phyloP scores from a whole-genome alignment of 2,329 filamentous ascomycete species.

The Aspergillus pseudoterreus region DNA sequence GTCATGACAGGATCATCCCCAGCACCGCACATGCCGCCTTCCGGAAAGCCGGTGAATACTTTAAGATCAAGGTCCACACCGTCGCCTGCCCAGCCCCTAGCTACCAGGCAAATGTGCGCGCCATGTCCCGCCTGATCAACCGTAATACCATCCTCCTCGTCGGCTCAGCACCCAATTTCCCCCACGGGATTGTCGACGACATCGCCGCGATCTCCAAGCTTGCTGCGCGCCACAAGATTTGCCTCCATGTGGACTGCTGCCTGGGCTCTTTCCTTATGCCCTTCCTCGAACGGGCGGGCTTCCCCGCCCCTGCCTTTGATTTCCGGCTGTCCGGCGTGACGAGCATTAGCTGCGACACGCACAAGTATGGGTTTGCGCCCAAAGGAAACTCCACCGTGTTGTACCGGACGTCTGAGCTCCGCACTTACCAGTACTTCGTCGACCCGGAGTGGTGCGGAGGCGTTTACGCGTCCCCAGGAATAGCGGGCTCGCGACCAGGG shows the following conservation, averaged over 20 bases:
- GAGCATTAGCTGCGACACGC: slow-evolving; percentile 92
- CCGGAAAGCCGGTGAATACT: slow-evolving; percentile 91
- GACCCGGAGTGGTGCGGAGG: slow-evolving; percentile 92
- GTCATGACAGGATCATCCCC: slow-evolving; percentile 70
- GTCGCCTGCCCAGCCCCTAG: slow-evolving; percentile 80
- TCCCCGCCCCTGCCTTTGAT: slow-evolving; percentile 70
- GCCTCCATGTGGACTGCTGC: slow-evolving; percentile 96
- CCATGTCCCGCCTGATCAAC: slow-evolving; percentile 82
- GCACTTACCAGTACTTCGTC: slow-evolving; percentile 94
- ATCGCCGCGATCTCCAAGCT: slow-evolving; percentile 80
- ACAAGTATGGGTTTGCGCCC: slow-evolving; percentile 98
- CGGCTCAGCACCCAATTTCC: slow-evolving; percentile 94
- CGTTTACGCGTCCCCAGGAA: slow-evolving; percentile 88
- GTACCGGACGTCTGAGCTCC: slow-evolving; percentile 74
- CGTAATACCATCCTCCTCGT: slow-evolving; percentile 90
- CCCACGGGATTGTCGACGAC: slow-evolving; percentile 96
- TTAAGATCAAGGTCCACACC: slow-evolving; percentile 90
- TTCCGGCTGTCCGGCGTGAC: slow-evolving; percentile 93
- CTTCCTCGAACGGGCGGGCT: slow-evolving; percentile 88
- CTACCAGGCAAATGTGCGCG: slow-evolving; percentile 77
- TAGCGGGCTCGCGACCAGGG: slow-evolving; percentile 87
- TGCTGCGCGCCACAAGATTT: slow-evolving; percentile 72
- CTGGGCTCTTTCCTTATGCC: slow-evolving; percentile 93
- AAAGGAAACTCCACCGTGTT: slow-evolving; percentile 94
- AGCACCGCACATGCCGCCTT: slow-evolving; percentile 97